A percentile compares a stretch with the other conserved stretches of the same genome.
Conservation (phyloP, 257 asterid species). For the Coffea canephora region DNA sequence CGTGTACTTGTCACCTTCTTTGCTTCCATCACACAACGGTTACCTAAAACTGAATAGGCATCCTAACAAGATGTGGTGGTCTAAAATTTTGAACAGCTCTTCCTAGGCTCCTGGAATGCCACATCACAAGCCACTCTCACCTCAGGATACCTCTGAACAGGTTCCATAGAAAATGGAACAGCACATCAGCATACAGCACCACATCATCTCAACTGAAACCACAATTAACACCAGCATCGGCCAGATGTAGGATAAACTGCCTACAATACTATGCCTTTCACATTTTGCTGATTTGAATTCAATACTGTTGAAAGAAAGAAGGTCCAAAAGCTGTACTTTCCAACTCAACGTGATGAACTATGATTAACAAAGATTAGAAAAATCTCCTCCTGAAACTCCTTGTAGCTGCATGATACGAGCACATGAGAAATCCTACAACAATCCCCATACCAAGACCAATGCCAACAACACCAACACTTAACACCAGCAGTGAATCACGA, state of each 20-base stretch:
- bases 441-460: slow-evolving; percentile 44
- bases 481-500: slow-evolving; percentile 46
- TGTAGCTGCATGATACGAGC: slow-evolving; percentile 43
- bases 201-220: background rate
- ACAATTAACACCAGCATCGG: background rate
- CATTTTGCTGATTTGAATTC: background rate
- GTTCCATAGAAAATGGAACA: background rate
- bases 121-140: background rate
- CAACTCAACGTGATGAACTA: background rate
- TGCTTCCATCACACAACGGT: background rate
- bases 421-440: slow-evolving; percentile 44
- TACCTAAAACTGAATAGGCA: background rate
- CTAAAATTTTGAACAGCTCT: background rate
- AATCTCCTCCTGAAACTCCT: slow-evolving; percentile 34
- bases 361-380: slow-evolving; percentile 20
- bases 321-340: slow-evolving; percentile 1
- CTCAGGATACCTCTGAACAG: background rate
- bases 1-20: background rate
- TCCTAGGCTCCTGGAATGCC: background rate
- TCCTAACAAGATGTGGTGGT: background rate
- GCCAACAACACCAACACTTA: slow-evolving; percentile 47
- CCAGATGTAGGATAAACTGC: background rate
- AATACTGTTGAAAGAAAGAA: background rate
- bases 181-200: background rate
- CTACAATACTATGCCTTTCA: background rate